Conservation (phyloP, 2,329 filamentous ascomycete species). For the Fusarium poae region DNA sequence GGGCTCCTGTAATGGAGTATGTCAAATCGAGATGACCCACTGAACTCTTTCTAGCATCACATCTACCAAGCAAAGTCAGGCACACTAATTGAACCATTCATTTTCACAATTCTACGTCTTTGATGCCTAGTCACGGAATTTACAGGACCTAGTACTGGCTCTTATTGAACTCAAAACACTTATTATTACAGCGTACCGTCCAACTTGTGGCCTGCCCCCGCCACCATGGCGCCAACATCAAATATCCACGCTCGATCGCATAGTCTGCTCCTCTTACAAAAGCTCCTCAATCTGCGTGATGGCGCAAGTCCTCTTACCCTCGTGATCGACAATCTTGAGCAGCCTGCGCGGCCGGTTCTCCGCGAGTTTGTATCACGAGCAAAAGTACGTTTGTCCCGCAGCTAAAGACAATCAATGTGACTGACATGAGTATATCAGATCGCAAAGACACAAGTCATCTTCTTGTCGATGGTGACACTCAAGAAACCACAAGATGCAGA, state of each 20-base stretch:
- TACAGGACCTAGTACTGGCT: too few relatives aligned
- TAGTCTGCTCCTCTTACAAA: conserved; percentile 85
- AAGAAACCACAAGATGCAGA: conserved; percentile 74
- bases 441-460: conserved; percentile 77
- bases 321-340: conserved; percentile 86
- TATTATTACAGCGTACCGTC: background rate
- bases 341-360: conserved; percentile 77
- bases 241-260: conserved; percentile 82
- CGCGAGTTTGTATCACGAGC: conserved; percentile 81
- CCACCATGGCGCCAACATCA: conserved; percentile 67
- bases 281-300: conserved; percentile 82
- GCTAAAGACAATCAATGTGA: conserved; percentile 3
- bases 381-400: conserved; percentile 63
- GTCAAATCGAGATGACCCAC: conserved; percentile 26
- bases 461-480: conserved; percentile 82
- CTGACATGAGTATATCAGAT: conserved; percentile 54
- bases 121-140: background rate
- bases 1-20: background rate
- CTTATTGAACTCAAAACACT: too few relatives aligned
- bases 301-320: conserved; percentile 88
- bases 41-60: conserved; percentile 38
- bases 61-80: conserved; percentile 29
- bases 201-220: background rate
- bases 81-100: conserved; percentile 11
- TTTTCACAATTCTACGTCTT: background rate